Conservation (phyloP, 345 rosid genomes). For the Salix purpurea region DNA sequence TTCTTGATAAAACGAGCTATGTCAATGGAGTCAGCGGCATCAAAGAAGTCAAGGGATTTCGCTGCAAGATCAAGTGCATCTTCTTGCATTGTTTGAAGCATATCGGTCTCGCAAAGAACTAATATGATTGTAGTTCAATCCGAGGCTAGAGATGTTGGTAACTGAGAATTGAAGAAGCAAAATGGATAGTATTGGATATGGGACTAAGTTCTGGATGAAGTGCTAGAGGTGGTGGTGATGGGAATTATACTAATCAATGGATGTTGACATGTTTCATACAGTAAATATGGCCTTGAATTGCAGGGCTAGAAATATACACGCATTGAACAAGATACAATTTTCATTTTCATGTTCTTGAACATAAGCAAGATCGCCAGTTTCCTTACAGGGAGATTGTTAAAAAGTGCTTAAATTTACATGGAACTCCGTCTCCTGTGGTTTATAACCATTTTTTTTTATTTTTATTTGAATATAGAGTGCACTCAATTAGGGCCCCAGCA, state of each 20-base stretch:
- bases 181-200: no score
- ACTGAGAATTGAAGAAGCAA: neutral
- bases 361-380: neutral
- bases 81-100: conserved; percentile 74
- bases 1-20: conserved; percentile 73
- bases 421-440: neutral
- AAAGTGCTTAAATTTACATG: neutral
- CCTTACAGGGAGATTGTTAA: neutral
- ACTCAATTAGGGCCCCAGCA: conserved; percentile 25
- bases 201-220: neutral
- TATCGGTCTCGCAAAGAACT: conserved; percentile 69
- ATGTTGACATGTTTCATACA: no score
- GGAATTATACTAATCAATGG: neutral
- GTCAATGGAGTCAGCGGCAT: conserved; percentile 60
- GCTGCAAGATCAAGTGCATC: conserved; percentile 66
- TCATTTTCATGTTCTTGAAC: neutral
- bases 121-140: neutral
- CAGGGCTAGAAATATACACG: neutral
- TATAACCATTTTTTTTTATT: neutral
- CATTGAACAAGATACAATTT: neutral
- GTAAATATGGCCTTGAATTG: neutral
- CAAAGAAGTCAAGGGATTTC: conserved; percentile 75
- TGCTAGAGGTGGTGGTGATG: neutral
- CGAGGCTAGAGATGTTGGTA: neutral
- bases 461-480: neutral